A percentile compares a stretch with the other conserved stretches of the same genome.
These are phyloP conservation scores for Sugiyamaella lignohabitans DNA, from an alignment of 805 yeast species.

Conservation along the genomic window DNA sequence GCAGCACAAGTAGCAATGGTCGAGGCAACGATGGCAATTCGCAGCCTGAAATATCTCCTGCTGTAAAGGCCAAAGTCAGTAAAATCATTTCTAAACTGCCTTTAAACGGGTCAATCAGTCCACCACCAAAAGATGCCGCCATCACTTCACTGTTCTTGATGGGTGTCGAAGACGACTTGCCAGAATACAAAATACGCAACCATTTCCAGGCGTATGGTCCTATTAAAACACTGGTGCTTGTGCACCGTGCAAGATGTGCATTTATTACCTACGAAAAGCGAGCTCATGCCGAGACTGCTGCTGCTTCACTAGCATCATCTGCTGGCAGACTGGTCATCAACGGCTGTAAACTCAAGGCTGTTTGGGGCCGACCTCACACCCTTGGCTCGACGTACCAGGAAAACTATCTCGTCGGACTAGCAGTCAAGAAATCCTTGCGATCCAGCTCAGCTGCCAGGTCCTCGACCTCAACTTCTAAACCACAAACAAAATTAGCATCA, in stretches of 20 bases:
- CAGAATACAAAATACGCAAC: constrained; percentile 55
- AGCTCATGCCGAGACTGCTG: constrained; percentile 44
- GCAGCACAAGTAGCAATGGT: background rate
- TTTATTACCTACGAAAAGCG: constrained; percentile 49
- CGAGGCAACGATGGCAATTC: constrained; percentile 12
- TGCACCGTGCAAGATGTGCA: constrained; percentile 59
- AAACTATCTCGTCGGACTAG: background rate
- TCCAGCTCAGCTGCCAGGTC: background rate
- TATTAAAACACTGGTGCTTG: constrained; percentile 43
- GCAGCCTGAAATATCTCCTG: constrained; percentile 5
- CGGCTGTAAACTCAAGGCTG: constrained; percentile 26
- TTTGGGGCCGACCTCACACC: constrained; percentile 28
- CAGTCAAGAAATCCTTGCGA: background rate
- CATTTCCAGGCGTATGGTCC: constrained; percentile 43
- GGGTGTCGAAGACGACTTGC: constrained; percentile 61
- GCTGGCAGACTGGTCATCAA: constrained; percentile 25
- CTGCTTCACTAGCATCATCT: constrained; percentile 8
- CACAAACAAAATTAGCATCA: background rate
- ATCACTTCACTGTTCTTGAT: constrained; percentile 63
- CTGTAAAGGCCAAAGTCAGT: constrained; percentile 39
- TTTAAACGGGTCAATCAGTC: background rate
- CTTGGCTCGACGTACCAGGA: constrained; percentile 22
- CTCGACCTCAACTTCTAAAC: background rate
- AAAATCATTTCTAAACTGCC: constrained; percentile 59
- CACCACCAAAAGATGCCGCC: constrained; percentile 12